Base-by-base conservation (phyloP, 2,329 filamentous ascomycete species). In the Coniella vitis region DNA sequence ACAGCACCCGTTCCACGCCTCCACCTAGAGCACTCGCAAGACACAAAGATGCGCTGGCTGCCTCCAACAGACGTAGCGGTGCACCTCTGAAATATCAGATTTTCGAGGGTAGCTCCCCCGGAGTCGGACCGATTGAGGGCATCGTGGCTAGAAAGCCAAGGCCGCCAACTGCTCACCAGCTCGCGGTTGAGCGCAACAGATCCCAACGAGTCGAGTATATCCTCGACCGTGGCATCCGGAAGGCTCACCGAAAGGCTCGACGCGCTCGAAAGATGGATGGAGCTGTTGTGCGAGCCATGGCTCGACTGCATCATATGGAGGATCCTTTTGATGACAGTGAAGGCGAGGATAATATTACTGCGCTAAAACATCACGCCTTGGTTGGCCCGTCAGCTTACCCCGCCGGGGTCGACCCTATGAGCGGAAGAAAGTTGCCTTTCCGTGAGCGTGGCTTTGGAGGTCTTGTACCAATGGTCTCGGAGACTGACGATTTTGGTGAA, bases 201-300 rank as follows among this genome's bases (percentile, higher is more conserved):
- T 85, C 81, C 53, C 81, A 87, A 59, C 81, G 87, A 5, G 87
- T 91, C n/a, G 84, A 90, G 59, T 84, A 90, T 58, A 87, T 89
- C 45, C 76, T 93, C 14, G 84, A 88, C 56, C 80, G 83, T n/a
- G 83, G 84, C 25, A 70, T 91, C 31, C 79, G 84, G 42, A 76
- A 74, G 55, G 73, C 79, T 45, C 84, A 90, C 60, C 78, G 82
- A 60, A 72, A 72, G 48, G 76, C 81, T 12, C 79, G 87, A 4
- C 76, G 78, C 17, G 70, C 74, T 47, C 52, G 52, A 3, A 54
- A 51, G 37, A 47, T 22, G 35, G 81, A 89, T 51, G 84, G 86
- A 12, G 73, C 79, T 8, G 75, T 91, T 47, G 71, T 84, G 56
- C 75, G 85, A 37, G 79, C 84, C 1, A 81, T 82, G 65, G 77